phyloP scores from a whole-genome alignment of 805 yeast genomes.

The Yarrowia sp. region DNA sequence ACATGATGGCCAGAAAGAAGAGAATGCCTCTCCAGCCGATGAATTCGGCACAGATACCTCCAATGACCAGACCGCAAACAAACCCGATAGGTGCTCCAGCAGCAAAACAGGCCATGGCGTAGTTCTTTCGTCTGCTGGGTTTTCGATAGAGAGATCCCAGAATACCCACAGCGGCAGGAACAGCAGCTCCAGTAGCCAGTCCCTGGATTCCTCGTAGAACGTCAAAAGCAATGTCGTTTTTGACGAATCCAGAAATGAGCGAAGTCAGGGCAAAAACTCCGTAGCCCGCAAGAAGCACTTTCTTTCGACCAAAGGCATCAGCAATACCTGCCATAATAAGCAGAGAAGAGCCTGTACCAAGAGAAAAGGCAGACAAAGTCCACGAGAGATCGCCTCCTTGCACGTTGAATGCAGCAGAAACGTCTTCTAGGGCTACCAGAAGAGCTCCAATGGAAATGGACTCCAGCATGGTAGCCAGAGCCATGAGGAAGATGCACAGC shows the following conservation, averaged over 20 bases:
- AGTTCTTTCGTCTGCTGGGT: conserved; percentile 43
- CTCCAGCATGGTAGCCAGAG: conserved; percentile 45
- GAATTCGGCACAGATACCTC: conserved; percentile 44
- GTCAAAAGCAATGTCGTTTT: conserved; percentile 39
- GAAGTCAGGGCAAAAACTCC: conserved; percentile 37
- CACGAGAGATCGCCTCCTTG: conserved; percentile 46
- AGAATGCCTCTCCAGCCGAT: conserved; percentile 46
- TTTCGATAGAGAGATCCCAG: conserved; percentile 42
- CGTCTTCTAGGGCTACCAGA: conserved; percentile 40
- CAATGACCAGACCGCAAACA: conserved; percentile 44
- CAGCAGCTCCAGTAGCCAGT: conserved; percentile 43
- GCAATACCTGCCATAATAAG: conserved; percentile 48
- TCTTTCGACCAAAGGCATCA: conserved; percentile 47
- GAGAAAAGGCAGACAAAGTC: conserved; percentile 43
- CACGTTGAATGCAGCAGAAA: conserved; percentile 40
- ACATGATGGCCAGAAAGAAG: conserved; percentile 44
- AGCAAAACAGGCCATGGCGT: conserved; percentile 44
- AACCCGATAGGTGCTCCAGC: conserved; percentile 51
- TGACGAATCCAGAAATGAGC: conserved; percentile 33
- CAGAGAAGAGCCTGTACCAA: conserved; percentile 46
- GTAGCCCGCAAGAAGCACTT: conserved; percentile 41
- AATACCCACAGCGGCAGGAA: conserved; percentile 50
- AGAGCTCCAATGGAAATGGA: conserved; percentile 41
- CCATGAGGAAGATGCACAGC: conserved; percentile 37
- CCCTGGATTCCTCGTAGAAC: conserved; percentile 48